phyloP scores from a whole-genome alignment of 768 basidiomycete species.

The Lyophyllum shimeji region DNA sequence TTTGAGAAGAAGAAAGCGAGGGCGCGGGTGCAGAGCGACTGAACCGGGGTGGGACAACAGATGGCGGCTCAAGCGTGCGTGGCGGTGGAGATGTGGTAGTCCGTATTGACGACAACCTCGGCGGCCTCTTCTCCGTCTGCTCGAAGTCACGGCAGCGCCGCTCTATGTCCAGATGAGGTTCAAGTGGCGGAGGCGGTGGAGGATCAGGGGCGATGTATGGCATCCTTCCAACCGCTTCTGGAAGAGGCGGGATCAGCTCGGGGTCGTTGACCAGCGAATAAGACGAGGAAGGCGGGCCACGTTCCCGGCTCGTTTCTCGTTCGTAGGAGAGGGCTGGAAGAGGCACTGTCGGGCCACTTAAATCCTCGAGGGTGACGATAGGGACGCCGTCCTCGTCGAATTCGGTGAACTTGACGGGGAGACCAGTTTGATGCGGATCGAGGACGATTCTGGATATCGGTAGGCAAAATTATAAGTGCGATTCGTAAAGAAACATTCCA shows the following conservation, averaged over 20 bases:
- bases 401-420: neutral
- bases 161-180: too few relatives aligned
- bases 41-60: neutral
- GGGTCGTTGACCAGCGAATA: neutral
- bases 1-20: neutral
- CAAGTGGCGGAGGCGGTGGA: too few relatives aligned
- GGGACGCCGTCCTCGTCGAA: neutral
- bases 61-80: too few relatives aligned
- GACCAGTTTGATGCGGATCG: neutral
- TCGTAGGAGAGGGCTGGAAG: too few relatives aligned
- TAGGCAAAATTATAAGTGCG: neutral
- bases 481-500: neutral
- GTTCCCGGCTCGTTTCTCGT: neutral
- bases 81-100: neutral
- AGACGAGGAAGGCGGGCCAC: neutral
- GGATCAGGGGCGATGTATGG: too few relatives aligned
- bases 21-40: too few relatives aligned
- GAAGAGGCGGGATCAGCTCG: too few relatives aligned
- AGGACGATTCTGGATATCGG: neutral
- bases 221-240: too few relatives aligned
- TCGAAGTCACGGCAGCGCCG: too few relatives aligned
- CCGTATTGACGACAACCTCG: neutral
- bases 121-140: neutral
- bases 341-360: neutral
- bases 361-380: neutral